Evolutionary conservation across 2,329 filamentous ascomycete species (phyloP).

Genomic region (Colletotrichum sp.): DNA sequence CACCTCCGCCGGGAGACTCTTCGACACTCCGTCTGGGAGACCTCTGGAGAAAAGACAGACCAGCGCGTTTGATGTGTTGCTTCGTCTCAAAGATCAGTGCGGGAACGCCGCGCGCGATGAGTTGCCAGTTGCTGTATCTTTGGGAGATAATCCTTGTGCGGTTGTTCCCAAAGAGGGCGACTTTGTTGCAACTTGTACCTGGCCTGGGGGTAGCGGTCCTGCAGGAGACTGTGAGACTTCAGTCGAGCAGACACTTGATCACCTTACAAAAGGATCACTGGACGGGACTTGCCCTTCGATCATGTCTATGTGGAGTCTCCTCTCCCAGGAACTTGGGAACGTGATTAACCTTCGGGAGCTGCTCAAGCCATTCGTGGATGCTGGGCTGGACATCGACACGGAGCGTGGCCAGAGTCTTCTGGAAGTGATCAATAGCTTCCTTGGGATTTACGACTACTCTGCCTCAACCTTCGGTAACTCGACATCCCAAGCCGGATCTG

Average conservation of each 20-base stretch:
- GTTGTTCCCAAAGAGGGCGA: slow-evolving; percentile 1
- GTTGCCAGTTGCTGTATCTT: slow-evolving; percentile 32
- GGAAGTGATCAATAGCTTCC: not conserved
- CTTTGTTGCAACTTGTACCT: slow-evolving; percentile 35
- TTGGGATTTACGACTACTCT: slow-evolving; percentile 28
- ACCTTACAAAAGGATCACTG: slow-evolving; percentile 38
- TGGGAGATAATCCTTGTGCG: slow-evolving; percentile 36
- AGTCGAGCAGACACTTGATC: slow-evolving; percentile 35
- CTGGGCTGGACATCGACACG: not conserved
- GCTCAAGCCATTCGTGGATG: slow-evolving; percentile 7
- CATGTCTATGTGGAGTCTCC: slow-evolving; percentile 33
- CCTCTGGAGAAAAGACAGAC: slow-evolving; percentile 2
- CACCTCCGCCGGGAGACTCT: slow-evolving; percentile 1
- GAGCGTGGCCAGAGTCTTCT: not conserved
- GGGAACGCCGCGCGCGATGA: slow-evolving; percentile 28
- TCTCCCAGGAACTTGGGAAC: slow-evolving; percentile 33
- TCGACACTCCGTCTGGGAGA: not conserved
- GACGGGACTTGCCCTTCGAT: slow-evolving; percentile 38
- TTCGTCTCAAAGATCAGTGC: slow-evolving; percentile 41
- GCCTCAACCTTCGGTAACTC: slow-evolving; percentile 29
- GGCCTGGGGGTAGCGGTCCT: slow-evolving; percentile 34
- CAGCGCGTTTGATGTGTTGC: slow-evolving; percentile 31
- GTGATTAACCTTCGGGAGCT: slow-evolving; percentile 1
- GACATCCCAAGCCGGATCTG: slow-evolving; percentile 25
- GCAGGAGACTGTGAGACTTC: slow-evolving; percentile 34